phyloP scores from a whole-genome alignment of 352 stramenopile species.

The Pythium plurisporium region DNA sequence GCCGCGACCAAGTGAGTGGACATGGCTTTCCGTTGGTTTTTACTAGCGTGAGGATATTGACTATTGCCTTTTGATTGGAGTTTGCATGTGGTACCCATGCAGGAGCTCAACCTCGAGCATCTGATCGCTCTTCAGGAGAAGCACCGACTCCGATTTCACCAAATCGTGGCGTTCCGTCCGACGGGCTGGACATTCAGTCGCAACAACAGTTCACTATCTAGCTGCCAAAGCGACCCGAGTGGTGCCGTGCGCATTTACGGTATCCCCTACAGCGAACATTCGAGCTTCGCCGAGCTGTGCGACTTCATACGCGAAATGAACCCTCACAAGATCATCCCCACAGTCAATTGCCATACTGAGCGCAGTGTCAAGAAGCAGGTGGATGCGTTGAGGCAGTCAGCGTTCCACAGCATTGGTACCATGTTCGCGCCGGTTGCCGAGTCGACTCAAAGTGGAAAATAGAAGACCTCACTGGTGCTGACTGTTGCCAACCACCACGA shows the following conservation, averaged over 20 bases:
- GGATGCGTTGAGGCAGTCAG: slow-evolving; percentile 51
- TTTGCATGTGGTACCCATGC: slow-evolving; percentile 92
- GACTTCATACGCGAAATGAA: slow-evolving; percentile 89
- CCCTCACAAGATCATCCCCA: slow-evolving; percentile 89
- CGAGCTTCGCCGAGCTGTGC: slow-evolving; percentile 92
- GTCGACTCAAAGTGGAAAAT: neutral
- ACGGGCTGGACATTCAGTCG: slow-evolving; percentile 90
- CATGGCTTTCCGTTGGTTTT: too few species aligned
- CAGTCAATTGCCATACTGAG: slow-evolving; percentile 79
- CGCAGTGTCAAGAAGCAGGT: slow-evolving; percentile 68
- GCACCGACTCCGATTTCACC: slow-evolving; percentile 60
- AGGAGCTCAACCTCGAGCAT: slow-evolving; percentile 92
- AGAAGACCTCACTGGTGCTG: too few species aligned
- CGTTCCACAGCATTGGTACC: slow-evolving; percentile 56
- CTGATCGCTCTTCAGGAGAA: slow-evolving; percentile 56
- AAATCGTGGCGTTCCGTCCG: slow-evolving; percentile 93
- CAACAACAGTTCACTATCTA: slow-evolving; percentile 50
- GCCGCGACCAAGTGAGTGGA: slow-evolving; percentile 57
- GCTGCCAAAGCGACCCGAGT: slow-evolving; percentile 69
- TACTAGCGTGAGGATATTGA: neutral
- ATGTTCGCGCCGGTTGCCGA: slow-evolving; percentile 26
- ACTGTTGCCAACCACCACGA: too few species aligned
- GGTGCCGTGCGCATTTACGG: slow-evolving; percentile 90
- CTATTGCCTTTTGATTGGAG: slow-evolving; percentile 20
- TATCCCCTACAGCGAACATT: slow-evolving; percentile 97